These are phyloP conservation scores for Geosmithia flava DNA, from an alignment of 2,329 filamentous ascomycete genomes.

Conservation along the genomic window DNA sequence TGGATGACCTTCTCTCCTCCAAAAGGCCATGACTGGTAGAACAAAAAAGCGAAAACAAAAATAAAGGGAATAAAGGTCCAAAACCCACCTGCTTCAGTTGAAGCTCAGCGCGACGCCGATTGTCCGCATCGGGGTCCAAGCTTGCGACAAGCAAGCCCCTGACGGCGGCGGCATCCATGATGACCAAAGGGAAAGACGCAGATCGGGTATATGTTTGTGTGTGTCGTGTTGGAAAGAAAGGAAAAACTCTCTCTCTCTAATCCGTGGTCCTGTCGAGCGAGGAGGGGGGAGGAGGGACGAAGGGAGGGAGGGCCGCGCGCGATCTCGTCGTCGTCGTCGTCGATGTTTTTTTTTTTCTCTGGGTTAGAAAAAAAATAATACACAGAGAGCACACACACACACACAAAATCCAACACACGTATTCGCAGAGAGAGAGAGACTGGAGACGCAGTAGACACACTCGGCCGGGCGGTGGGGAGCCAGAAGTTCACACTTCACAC, in stretches of 20 bases:
- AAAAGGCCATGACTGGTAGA: too few relatives aligned
- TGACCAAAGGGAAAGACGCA: neutral
- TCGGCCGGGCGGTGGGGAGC: neutral
- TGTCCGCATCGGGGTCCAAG: conserved; percentile 62
- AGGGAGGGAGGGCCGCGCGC: too few relatives aligned
- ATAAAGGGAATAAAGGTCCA: neutral
- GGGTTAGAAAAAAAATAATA: neutral
- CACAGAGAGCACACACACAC: too few relatives aligned
- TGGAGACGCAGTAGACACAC: too few relatives aligned
- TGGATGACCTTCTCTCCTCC: too few relatives aligned
- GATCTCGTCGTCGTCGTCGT: neutral
- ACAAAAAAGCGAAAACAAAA: conserved; percentile 1
- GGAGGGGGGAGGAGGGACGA: too few relatives aligned
- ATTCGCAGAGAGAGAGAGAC: too few relatives aligned
- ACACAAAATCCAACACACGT: too few relatives aligned
- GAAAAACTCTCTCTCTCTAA: neutral
- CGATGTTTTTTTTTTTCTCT: neutral
- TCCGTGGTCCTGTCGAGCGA: neutral
- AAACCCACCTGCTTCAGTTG: conserved; percentile 66
- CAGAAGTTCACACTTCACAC: neutral
- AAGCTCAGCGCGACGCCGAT: conserved; percentile 63
- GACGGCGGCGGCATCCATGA: conserved; percentile 65
- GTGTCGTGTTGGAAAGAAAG: too few relatives aligned
- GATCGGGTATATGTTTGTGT: too few relatives aligned
- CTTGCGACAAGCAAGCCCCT: conserved; percentile 68